A percentile compares a stretch with the other conserved stretches of the same genome.
Conservation (phyloP, 2,329 filamentous ascomycete genomes). For the Epichloe festucae region DNA sequence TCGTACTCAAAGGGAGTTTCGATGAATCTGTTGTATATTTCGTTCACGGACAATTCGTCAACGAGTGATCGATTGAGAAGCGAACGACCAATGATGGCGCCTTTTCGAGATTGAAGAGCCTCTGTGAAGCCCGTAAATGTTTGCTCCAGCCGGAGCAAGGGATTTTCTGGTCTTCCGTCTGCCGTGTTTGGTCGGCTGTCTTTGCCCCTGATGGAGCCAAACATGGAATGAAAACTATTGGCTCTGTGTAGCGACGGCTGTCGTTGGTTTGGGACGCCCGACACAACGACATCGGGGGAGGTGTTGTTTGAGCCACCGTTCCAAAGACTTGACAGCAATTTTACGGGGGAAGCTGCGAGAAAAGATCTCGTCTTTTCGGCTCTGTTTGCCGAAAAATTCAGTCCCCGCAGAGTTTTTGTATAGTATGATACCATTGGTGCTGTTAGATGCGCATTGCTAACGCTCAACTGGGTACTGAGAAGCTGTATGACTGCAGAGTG, state of each 20-base stretch:
- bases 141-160: conserved; percentile 64
- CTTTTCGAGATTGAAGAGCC: conserved; percentile 71
- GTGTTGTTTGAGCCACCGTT: conserved; percentile 40
- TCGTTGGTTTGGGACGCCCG: conserved; percentile 26
- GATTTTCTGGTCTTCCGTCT: conserved; percentile 47
- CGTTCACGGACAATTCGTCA: conserved; percentile 73
- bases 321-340: conserved; percentile 75
- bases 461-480: conserved; percentile 55
- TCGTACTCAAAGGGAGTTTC: conserved; percentile 73
- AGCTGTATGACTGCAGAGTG: conserved; percentile 52
- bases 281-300: conserved; percentile 13
- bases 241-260: conserved; percentile 27
- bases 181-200: conserved; percentile 25
- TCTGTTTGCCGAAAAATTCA: conserved; percentile 46
- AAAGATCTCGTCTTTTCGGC: conserved; percentile 55
- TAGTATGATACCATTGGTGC: conserved; percentile 65
- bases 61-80: conserved; percentile 57
- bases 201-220: conserved; percentile 39
- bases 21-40: conserved; percentile 77
- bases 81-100: conserved; percentile 68
- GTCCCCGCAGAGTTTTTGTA: conserved; percentile 58
- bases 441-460: conserved; percentile 50
- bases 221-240: conserved; percentile 40
- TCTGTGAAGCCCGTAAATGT: conserved; percentile 75
- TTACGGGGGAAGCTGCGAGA: conserved; percentile 75